Evolutionary conservation across 1,284 basidiomycete genomes (phyloP).

Genomic region (Tilletia horrida): DNA sequence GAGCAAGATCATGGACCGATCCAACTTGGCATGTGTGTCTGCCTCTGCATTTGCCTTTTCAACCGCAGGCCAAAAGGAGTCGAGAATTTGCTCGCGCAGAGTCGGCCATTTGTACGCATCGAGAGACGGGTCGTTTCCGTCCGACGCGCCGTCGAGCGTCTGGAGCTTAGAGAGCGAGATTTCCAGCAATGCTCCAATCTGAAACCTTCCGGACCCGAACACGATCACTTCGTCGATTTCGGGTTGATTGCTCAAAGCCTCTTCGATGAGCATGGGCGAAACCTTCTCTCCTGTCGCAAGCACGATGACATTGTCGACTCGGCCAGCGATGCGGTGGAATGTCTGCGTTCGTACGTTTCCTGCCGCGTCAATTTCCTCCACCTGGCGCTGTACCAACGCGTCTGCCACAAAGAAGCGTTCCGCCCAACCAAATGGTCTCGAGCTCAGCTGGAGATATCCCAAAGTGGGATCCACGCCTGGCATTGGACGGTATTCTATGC

Average conservation of each 20-base stretch:
- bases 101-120: background rate
- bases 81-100: background rate
- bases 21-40: conserved; percentile 4
- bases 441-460: background rate
- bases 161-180: conserved; percentile 59
- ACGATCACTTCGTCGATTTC: conserved; percentile 61
- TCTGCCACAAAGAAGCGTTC: background rate
- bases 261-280: background rate
- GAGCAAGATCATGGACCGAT: background rate
- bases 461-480: background rate
- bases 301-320: conserved; percentile 5
- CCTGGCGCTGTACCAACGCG: background rate
- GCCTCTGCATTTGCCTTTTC: background rate
- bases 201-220: conserved; percentile 62
- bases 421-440: conserved; percentile 1
- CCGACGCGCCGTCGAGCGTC: background rate
- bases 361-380: background rate
- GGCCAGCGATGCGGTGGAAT: background rate
- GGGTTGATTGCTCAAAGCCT: conserved; percentile 55
- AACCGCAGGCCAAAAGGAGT: background rate
- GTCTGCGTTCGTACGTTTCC: too few species aligned
- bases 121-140: background rate
- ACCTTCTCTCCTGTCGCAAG: conserved; percentile 12
- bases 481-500: background rate
- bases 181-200: conserved; percentile 62